Evolutionary conservation across 768 basidiomycete genomes (phyloP).

Genomic region (Tylopilus rubrobrunneus): DNA sequence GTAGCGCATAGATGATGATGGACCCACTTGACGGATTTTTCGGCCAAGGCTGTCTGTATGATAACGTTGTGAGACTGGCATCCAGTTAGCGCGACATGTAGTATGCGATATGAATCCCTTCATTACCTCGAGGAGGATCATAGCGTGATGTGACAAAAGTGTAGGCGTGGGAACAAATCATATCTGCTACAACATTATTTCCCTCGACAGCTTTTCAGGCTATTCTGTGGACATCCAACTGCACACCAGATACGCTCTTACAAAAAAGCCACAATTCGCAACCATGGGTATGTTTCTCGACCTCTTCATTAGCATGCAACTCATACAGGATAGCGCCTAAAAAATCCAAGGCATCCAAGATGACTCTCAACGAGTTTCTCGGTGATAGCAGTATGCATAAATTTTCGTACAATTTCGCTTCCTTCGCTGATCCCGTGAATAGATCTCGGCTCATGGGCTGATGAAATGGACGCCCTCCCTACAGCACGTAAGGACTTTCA

Average conservation of each 20-base stretch:
- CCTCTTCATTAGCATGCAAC: not conserved
- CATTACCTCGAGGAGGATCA: conserved; percentile 84
- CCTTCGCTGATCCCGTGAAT: conserved; percentile 13
- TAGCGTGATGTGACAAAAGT: conserved; percentile 26
- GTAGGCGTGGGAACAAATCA: conserved; percentile 28
- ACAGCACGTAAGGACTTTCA: conserved; percentile 73
- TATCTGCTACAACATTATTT: conserved; percentile 18
- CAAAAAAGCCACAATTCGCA: conserved; percentile 13
- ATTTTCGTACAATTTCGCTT: conserved; percentile 12
- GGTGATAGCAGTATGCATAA: conserved; percentile 69
- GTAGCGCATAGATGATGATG: not conserved
- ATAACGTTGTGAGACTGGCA: conserved; percentile 85
- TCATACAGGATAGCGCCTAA: conserved; percentile 63
- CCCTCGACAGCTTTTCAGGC: conserved; percentile 19
- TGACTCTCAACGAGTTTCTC: conserved; percentile 89
- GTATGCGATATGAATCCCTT: not conserved
- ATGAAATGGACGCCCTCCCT: conserved; percentile 94
- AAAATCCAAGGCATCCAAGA: conserved; percentile 82
- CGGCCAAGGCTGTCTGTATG: conserved; percentile 83
- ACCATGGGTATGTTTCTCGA: conserved; percentile 24
- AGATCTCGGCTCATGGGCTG: conserved; percentile 97
- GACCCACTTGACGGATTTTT: conserved; percentile 80
- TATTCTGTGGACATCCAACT: conserved; percentile 5
- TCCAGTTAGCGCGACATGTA: conserved; percentile 6
- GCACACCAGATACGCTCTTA: conserved; percentile 5